Evolutionary conservation across 164 flowering plant genomes (phyloP).

Genomic region (Umbellularia californica): DNA sequence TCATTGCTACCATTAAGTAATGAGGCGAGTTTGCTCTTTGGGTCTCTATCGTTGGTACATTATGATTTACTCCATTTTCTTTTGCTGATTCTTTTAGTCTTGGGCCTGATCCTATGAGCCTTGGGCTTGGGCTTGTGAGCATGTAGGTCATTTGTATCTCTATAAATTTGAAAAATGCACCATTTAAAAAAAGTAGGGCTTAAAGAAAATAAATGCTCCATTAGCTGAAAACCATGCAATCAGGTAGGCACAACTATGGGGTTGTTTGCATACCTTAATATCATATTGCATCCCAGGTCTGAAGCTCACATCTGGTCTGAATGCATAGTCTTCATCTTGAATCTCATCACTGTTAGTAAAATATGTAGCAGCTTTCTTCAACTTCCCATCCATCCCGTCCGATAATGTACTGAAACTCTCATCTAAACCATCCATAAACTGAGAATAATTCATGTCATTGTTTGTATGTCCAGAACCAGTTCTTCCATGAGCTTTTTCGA

Average conservation of each 20-base stretch:
- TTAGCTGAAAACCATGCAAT: not conserved
- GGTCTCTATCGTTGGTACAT: no score
- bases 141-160: no score
- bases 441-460: conserved; percentile 12
- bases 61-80: no score
- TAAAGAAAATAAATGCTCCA: not conserved
- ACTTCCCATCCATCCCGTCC: conserved; percentile 70
- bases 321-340: conserved; percentile 40
- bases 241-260: not conserved
- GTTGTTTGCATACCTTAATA: conserved; percentile 35
- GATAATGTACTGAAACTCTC: conserved; percentile 44
- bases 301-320: conserved; percentile 54
- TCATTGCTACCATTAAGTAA: no score
- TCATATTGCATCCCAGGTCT: conserved; percentile 32
- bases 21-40: no score
- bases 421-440: conserved; percentile 33
- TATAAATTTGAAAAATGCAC: no score
- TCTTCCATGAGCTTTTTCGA: conserved; percentile 32
- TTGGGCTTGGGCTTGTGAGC: no score
- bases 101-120: no score
- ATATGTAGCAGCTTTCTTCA: conserved; percentile 61
- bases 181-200: not conserved
- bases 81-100: no score
- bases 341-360: conserved; percentile 54
- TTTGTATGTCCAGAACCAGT: conserved; percentile 18